Conservation (phyloP, 2,329 filamentous ascomycete species). For the Xylaria sp. region DNA sequence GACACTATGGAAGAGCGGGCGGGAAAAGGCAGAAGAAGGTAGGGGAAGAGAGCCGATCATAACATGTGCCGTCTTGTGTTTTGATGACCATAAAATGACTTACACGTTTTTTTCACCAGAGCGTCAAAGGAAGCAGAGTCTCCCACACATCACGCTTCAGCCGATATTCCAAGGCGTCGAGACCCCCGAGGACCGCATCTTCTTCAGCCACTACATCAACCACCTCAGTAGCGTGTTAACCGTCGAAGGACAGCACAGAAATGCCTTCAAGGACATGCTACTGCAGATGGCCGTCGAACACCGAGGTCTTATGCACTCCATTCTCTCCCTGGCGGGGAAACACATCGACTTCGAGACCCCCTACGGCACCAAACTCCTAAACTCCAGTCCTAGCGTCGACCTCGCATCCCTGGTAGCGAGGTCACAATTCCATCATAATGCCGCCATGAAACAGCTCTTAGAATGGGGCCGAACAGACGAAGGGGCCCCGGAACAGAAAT, state of each 20-base stretch:
- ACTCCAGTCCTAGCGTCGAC: conserved; percentile 44
- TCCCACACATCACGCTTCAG: conserved; percentile 53
- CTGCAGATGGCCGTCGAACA: conserved; percentile 76
- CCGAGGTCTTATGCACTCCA: conserved; percentile 81
- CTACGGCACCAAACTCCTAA: conserved; percentile 50
- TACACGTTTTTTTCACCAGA: conserved; percentile 36
- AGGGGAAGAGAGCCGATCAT: conserved; percentile 16
- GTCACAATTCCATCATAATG: conserved; percentile 51
- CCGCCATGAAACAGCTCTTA: conserved; percentile 48
- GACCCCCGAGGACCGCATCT: conserved; percentile 69
- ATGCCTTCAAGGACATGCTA: conserved; percentile 80
- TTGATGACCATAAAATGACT: conserved; percentile 8
- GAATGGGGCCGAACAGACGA: conserved; percentile 39
- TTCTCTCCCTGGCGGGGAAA: conserved; percentile 75
- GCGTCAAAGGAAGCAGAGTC: conserved; percentile 43
- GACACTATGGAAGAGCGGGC: conserved; percentile 81
- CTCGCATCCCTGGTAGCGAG: conserved; percentile 44
- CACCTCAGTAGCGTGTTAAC: conserved; percentile 76
- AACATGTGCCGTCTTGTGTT: neutral
- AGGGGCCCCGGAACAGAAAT: conserved; percentile 41
- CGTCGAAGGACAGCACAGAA: conserved; percentile 72
- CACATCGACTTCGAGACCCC: conserved; percentile 60
- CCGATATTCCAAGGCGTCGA: conserved; percentile 77
- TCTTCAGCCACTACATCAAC: conserved; percentile 78
- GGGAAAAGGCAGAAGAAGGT: conserved; percentile 68